Evolutionary conservation across 345 rosid genomes (phyloP), one percentile per base, ranked within the genome.

Genomic region (rapeseed (Brassica napus)): DNA sequence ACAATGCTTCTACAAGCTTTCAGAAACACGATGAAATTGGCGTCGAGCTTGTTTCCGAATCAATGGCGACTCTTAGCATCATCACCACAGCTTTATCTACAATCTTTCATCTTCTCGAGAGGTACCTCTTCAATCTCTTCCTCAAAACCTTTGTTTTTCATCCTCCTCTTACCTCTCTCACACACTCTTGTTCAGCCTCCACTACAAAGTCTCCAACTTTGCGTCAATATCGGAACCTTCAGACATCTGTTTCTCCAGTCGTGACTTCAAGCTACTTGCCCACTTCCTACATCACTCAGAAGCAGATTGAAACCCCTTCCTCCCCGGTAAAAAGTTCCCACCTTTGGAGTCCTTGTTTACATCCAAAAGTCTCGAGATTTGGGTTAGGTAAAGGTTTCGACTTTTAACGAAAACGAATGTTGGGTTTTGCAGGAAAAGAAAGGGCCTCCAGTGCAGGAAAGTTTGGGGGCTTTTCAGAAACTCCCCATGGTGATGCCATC

Each of bases 401-500:
- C 44, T 52, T 77, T n/a, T n/a, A 52, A 23, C 30, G 57, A 1
- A 54, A 35, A 39, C 16, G 34, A 5, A 52, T 28, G 65, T 69
- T 75, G 59, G 10, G 8, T 76, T 83, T 76, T 83, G 65, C 70
- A 95, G 99, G 91, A 82, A 4, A 83, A 78, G 69, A 68, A 73
- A 34, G 39, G 81, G 14, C 37, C 57, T 7, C 44, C 61, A 59
- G 37, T 77, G 31, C 82, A 76, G 68, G 88, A 87, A 80, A 82
- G 58, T 65, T 79, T 90, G 69, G 99, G 96, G 77, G 99, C 96
- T 71, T 95, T 95, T 86, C 99, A 95, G 73, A 93, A 91, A 78
- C 85, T 93, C 4, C 99, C 98, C 4, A 88, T 95, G 94, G 98
- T 95, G 72, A 90, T 93, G 99, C 98, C 94, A 28, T 88, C 99